Evolutionary conservation across 305 asterid species (phyloP), one percentile per base, ranked within the genome.

Genomic region (Solanum chacoense): DNA sequence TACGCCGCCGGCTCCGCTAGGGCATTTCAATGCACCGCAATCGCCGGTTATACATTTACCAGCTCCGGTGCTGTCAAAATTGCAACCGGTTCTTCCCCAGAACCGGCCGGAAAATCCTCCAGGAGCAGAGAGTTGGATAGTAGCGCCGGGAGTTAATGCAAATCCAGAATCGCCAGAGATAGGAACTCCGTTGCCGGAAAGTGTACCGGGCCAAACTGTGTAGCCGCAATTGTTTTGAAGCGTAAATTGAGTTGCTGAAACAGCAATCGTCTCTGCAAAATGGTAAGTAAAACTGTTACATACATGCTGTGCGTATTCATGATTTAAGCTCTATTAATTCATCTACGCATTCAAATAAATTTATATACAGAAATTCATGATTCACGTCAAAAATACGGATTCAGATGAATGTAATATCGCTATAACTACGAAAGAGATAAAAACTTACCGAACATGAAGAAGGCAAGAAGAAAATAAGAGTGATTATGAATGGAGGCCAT

Each of bases 201-300:
- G 90, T 4, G 94, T 94, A 34, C 93, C 98, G 1, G 98, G 97
- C 98, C 98, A 96, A 84, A 96, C 72, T 22, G 95, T 94, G 88
- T 92, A 85, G 59, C 71, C 85, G 90, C 98, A 96, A 89, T 91
- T 93, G 90, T 96, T 96, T 87, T 92, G 92, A 36, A 95, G 91
- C 12, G 95, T 93, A 73, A 96, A 93, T 10, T 90, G 63, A 3
- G 96, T 91, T 13, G 92, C 93, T 7, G 95, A 93, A 79, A 86
- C 89, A 32, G 88, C 29, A 71, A 84, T 32, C 29, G 85, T 36
- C 91, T 90, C 97, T 95, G 94, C 85, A 92, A 32, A 84, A 84
- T 5, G 50, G 87, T 32, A 7, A 84, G 40, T 11, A 16, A 59
- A 18, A 45, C 38, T 50, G 42, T 83, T 84, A 55, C 36, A 14